Conservation (phyloP, 306 rosid species). For the Quercus mongolica region DNA sequence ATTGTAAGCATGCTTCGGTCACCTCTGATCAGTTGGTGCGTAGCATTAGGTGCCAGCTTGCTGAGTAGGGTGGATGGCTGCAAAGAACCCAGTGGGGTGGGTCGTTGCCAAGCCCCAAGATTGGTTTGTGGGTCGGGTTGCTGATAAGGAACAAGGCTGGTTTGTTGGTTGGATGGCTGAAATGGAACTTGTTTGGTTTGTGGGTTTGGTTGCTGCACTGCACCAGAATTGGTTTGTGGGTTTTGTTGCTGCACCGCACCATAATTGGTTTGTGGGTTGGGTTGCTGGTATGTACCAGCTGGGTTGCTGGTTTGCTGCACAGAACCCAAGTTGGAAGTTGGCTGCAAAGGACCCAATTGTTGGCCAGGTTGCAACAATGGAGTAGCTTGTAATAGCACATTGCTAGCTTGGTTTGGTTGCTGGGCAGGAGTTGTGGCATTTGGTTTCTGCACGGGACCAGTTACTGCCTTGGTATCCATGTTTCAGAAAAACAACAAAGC, state of each 20-base stretch:
- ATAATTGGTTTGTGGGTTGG: too few relatives aligned
- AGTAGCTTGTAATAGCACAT: too few relatives aligned
- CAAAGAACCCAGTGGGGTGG: neutral
- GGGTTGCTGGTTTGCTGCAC: too few relatives aligned
- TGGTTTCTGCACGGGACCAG: slow-evolving; percentile 33
- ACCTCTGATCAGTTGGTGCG: slow-evolving; percentile 39
- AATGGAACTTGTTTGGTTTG: too few relatives aligned
- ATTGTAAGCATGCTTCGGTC: slow-evolving; percentile 13
- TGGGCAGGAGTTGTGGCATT: neutral
- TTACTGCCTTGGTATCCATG: slow-evolving; percentile 30
- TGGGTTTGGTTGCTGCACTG: too few relatives aligned
- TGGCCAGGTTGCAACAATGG: neutral
- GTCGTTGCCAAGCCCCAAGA: neutral
- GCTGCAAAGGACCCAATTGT: neutral
- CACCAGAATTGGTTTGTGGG: too few relatives aligned
- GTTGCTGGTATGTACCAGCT: too few relatives aligned
- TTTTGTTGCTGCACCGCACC: too few relatives aligned
- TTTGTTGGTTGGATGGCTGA: too few relatives aligned
- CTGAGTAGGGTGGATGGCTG: neutral
- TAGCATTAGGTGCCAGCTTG: slow-evolving; percentile 22
- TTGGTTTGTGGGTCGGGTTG: neutral
- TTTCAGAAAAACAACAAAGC: slow-evolving; percentile 2
- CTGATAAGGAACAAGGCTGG: neutral
- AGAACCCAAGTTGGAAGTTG: too few relatives aligned
- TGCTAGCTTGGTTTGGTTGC: neutral